Evolutionary conservation across 108 stramenopile species (phyloP).

Genomic region (Pinguiococcus pyrenoidosus): DNA sequence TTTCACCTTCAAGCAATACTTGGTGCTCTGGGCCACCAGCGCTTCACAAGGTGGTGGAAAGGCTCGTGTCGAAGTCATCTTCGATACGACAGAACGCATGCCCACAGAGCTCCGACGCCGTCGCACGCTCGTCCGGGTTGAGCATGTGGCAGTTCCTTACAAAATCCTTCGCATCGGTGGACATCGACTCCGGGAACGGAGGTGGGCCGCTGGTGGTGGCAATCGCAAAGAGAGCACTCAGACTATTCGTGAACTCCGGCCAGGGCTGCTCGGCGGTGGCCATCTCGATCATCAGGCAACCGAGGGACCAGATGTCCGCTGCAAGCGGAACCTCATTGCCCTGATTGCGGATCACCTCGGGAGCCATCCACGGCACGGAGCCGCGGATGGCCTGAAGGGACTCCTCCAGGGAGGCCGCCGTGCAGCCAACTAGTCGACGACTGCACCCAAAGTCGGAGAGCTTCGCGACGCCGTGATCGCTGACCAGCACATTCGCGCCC

Average conservation of each 20-base stretch:
- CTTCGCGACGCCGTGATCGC: conserved; percentile 32
- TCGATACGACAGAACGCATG: no score
- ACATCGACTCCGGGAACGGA: conserved; percentile 1
- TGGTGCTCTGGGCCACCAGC: no score
- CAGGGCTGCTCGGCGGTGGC: conserved; percentile 33
- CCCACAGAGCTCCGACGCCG: conserved; percentile 11
- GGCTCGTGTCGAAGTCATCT: no score
- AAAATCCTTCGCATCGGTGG: conserved; percentile 5
- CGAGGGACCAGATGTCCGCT: conserved; percentile 32
- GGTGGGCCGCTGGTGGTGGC: conserved; percentile 26
- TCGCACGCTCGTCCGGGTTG: conserved; percentile 4
- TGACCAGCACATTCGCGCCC: conserved; percentile 50
- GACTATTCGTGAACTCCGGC: conserved; percentile 31
- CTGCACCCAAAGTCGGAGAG: conserved; percentile 39
- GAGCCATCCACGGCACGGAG: conserved; percentile 50
- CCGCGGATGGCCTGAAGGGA: conserved; percentile 26
- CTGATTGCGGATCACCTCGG: conserved; percentile 46
- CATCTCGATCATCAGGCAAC: conserved; percentile 39
- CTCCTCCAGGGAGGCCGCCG: conserved; percentile 20
- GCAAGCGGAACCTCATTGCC: conserved; percentile 20
- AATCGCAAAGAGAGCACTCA: conserved; percentile 34
- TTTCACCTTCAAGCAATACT: no score
- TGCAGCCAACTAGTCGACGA: conserved; percentile 1
- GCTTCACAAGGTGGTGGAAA: no score
- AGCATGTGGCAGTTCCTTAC: conserved; percentile 8